Evolutionary conservation across 441 rosid genomes (phyloP).

Genomic region (Arabidopsis hybrid): DNA sequence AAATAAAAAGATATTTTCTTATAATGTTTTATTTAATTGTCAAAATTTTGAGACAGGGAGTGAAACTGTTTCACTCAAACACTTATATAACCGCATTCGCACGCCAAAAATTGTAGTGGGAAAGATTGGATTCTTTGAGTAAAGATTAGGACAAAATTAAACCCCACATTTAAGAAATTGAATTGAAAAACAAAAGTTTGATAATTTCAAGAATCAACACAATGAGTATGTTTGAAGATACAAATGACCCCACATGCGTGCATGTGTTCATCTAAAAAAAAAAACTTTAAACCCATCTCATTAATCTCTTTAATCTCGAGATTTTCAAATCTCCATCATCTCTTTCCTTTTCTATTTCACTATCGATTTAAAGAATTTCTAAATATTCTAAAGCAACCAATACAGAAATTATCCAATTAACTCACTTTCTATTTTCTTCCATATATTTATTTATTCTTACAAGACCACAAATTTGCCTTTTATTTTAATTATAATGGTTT

Average conservation of each 20-base stretch:
- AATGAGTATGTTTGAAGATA: constrained; percentile 73
- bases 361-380: constrained; percentile 35
- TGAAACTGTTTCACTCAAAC: not conserved
- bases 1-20: too few relatives aligned
- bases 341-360: constrained; percentile 42
- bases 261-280: constrained; percentile 45
- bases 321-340: constrained; percentile 42
- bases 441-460: constrained; percentile 42
- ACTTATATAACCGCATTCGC: constrained; percentile 9
- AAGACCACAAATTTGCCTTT: constrained; percentile 22
- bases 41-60: constrained; percentile 1
- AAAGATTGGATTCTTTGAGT: constrained; percentile 46
- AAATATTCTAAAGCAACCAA: constrained; percentile 38
- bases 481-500: not conserved
- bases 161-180: not conserved
- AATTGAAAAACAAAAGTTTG: constrained; percentile 26
- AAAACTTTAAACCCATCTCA: constrained; percentile 23
- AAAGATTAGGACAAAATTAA: constrained; percentile 37
- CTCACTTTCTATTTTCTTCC: constrained; percentile 25
- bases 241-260: constrained; percentile 62
- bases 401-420: constrained; percentile 18
- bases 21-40: too few relatives aligned
- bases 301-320: constrained; percentile 47
- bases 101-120: constrained; percentile 36
- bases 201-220: constrained; percentile 50